Conservation (phyloP, 2,329 filamentous ascomycete species). For the Colletotrichum sp. region DNA sequence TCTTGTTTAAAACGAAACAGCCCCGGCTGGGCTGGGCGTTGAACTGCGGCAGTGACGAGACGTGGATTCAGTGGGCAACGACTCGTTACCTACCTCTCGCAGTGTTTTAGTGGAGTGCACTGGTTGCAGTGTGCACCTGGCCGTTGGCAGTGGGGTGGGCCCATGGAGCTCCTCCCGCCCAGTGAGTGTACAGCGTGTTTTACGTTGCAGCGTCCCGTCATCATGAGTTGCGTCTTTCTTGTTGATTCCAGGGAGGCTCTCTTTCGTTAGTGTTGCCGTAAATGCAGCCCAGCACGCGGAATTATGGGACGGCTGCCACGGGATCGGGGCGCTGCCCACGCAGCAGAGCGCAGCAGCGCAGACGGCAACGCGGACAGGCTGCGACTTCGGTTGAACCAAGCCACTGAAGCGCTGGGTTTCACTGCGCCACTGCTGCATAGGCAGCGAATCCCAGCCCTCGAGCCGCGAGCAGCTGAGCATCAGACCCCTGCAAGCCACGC, state of each 20-base stretch:
- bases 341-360: not conserved
- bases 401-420: conserved; percentile 13
- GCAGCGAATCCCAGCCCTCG: conserved; percentile 12
- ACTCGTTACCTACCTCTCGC: conserved; percentile 7
- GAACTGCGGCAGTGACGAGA: conserved; percentile 22
- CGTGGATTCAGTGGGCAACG: conserved; percentile 17
- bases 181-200: not conserved
- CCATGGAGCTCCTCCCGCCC: not conserved
- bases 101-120: not conserved
- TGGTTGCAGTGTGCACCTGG: not conserved
- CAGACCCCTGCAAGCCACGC: conserved; percentile 19
- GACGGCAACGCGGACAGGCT: not conserved
- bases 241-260: not conserved
- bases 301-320: not conserved
- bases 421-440: conserved; percentile 17
- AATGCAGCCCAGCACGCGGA: not conserved
- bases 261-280: not conserved
- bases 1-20: conserved; percentile 20
- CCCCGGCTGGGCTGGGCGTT: conserved; percentile 9
- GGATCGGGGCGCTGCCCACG: not conserved
- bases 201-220: not conserved
- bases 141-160: not conserved
- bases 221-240: not conserved
- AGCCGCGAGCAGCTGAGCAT: conserved; percentile 12
- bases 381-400: conserved; percentile 19